These are phyloP conservation scores for Paragyromitra xinjiangensis DNA, from an alignment of 495 filamentous ascomycete genomes.

Conservation along the genomic window DNA sequence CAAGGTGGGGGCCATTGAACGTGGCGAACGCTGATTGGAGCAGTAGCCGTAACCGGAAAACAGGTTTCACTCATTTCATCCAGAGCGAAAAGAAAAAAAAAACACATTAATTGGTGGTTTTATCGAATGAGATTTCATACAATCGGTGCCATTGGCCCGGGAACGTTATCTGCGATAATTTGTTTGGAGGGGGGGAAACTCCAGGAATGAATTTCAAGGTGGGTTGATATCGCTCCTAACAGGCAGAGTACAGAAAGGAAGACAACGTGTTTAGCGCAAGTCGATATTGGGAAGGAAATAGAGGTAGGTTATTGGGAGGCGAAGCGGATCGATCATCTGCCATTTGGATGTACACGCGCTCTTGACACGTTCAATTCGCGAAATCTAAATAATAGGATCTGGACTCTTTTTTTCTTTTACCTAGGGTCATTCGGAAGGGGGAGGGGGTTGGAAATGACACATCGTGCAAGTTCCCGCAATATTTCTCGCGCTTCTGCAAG, in stretches of 20 bases:
- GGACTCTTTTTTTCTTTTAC: conserved; percentile 25
- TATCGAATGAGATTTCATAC: conserved; percentile 33
- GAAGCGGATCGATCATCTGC: conserved; percentile 54
- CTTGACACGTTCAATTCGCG: conserved; percentile 52
- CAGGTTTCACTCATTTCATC: conserved; percentile 50
- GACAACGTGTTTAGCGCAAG: conserved; percentile 54
- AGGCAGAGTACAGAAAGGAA: conserved; percentile 39
- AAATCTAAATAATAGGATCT: conserved; percentile 48
- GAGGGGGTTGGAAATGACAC: conserved; percentile 40
- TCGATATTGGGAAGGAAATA: conserved; percentile 44
- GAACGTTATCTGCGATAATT: conserved; percentile 49
- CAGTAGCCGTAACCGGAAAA: conserved; percentile 52
- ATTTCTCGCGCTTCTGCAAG: conserved; percentile 49
- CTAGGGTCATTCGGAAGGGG: conserved; percentile 37
- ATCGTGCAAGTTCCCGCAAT: conserved; percentile 53
- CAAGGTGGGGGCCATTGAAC: conserved; percentile 50
- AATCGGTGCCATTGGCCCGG: conserved; percentile 46
- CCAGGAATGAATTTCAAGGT: conserved; percentile 38
- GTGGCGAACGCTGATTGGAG: conserved; percentile 57
- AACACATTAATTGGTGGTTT: conserved; percentile 44
- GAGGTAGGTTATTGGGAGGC: conserved; percentile 45
- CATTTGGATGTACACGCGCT: conserved; percentile 48
- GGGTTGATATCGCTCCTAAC: conserved; percentile 41
- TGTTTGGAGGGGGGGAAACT: conserved; percentile 43
- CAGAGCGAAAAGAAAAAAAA: conserved; percentile 24